Percentiles rank a stretch among this genome's conserved stretches.
Conservation (phyloP, 345 rosid species). For the Xanthoceras sorbifolium region DNA sequence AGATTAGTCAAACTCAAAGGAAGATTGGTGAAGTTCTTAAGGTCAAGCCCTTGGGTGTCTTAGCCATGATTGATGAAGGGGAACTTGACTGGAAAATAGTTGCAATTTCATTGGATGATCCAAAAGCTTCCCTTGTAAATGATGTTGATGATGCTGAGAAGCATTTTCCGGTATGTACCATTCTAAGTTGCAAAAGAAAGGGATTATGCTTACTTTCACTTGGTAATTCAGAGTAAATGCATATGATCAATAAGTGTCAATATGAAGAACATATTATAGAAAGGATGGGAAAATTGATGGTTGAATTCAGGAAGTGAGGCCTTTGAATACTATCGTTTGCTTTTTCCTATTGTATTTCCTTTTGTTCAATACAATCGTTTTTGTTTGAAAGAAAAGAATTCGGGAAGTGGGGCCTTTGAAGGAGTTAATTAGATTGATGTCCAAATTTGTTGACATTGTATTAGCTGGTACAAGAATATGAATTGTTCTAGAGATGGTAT, state of each 20-base stretch:
- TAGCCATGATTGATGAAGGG: constrained; percentile 99
- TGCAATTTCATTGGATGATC: constrained; percentile 90
- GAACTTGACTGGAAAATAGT: constrained; percentile 99
- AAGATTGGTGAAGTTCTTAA: constrained; percentile 76
- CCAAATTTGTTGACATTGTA: not conserved
- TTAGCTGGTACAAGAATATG: not conserved
- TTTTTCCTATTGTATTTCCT: too few relatives aligned
- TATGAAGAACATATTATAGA: not conserved
- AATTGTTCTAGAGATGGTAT: not conserved
- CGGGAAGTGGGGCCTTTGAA: not conserved
- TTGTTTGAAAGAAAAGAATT: too few relatives aligned
- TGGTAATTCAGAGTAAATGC: not conserved
- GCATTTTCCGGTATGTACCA: constrained; percentile 79
- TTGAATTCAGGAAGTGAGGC: too few relatives aligned
- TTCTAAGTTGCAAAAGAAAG: not conserved
- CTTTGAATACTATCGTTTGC: too few relatives aligned
- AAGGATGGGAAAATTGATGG: not conserved
- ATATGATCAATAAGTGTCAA: too few relatives aligned
- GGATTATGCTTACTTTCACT: not conserved
- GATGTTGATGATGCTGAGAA: constrained; percentile 88
- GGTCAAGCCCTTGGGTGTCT: constrained; percentile 85
- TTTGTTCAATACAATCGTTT: too few relatives aligned
- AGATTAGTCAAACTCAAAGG: constrained; percentile 73
- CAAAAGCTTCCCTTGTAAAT: constrained; percentile 88
- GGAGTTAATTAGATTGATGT: not conserved